Conservation (phyloP, 1,284 basidiomycete genomes). For the Cryptococcus floricola region DNA sequence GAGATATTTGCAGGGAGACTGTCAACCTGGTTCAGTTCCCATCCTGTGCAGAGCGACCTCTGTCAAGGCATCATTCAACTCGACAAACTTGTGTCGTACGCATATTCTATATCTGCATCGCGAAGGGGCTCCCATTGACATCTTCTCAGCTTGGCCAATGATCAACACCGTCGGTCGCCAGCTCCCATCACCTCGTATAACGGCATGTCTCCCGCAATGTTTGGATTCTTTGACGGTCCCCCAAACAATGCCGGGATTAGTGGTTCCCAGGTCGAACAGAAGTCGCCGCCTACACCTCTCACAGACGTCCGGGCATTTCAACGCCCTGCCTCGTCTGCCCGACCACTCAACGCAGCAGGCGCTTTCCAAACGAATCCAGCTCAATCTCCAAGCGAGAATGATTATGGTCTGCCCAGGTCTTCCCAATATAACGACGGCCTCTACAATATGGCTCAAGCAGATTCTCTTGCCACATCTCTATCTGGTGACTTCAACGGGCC, state of each 20-base stretch:
- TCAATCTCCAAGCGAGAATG: no score
- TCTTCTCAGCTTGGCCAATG: slow-evolving; percentile 8
- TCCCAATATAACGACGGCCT: no score
- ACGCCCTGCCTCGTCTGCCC: no score
- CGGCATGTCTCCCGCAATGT: no score
- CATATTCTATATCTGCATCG: neutral
- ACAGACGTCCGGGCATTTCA: no score
- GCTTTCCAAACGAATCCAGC: no score
- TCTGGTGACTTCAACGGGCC: slow-evolving; percentile 22
- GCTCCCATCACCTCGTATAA: no score
- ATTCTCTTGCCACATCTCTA: slow-evolving; percentile 1
- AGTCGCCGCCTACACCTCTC: no score
- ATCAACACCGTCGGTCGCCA: slow-evolving; percentile 3
- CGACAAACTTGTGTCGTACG: slow-evolving; percentile 40
- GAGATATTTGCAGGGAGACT: slow-evolving; percentile 41
- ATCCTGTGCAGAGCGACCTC: slow-evolving; percentile 47
- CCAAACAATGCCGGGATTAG: neutral
- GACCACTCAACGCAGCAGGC: no score
- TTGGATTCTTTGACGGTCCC: neutral
- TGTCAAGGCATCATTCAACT: slow-evolving; percentile 44
- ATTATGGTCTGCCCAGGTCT: no score
- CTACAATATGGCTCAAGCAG: neutral
- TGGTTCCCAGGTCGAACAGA: no score
- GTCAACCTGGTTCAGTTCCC: slow-evolving; percentile 38
- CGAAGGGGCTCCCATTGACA: neutral